phyloP scores from a whole-genome alignment of 2,329 filamentous ascomycete genomes.

The Metarhizium brunneum region DNA sequence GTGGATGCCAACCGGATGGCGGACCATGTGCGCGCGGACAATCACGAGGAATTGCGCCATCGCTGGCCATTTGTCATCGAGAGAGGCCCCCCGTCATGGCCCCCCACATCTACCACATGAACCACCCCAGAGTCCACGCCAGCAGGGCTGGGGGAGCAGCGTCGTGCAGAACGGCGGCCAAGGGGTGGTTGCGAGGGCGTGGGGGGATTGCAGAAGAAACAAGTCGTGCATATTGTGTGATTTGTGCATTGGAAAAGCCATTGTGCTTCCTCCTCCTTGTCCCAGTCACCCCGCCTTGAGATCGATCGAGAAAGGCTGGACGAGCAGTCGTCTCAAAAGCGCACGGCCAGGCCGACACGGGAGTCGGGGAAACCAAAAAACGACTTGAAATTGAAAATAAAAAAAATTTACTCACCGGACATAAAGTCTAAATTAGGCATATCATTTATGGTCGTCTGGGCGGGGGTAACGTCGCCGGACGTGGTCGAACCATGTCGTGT shows the following conservation, averaged over 20 bases:
- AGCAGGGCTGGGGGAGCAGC: neutral
- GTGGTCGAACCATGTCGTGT: conserved; percentile 20
- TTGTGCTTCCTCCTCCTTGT: neutral
- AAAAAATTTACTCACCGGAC: conserved; percentile 30
- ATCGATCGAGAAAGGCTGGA: neutral
- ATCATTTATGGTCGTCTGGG: conserved; percentile 34
- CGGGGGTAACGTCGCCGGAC: conserved; percentile 29
- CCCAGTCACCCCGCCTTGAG: neutral
- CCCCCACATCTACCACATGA: conserved; percentile 17
- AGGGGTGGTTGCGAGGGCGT: conserved; percentile 1
- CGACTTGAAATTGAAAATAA: neutral
- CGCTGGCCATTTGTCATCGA: conserved; percentile 35
- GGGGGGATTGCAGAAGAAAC: neutral
- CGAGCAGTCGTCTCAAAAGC: neutral
- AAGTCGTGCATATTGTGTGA: conserved; percentile 3
- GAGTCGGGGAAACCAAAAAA: neutral
- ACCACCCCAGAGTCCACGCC: conserved; percentile 9
- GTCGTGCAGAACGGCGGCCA: neutral
- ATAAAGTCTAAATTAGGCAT: conserved; percentile 41
- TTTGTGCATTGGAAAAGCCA: neutral
- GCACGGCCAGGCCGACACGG: too few species aligned
- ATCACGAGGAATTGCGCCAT: conserved; percentile 58
- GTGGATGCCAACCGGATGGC: neutral
- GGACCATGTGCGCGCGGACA: conserved; percentile 15
- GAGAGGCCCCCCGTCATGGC: conserved; percentile 10